A percentile compares a stretch with the other conserved stretches of the same genome.
Evolutionary conservation across 2,329 filamentous ascomycete genomes (phyloP).

Genomic region (Podosphaera fusca): DNA sequence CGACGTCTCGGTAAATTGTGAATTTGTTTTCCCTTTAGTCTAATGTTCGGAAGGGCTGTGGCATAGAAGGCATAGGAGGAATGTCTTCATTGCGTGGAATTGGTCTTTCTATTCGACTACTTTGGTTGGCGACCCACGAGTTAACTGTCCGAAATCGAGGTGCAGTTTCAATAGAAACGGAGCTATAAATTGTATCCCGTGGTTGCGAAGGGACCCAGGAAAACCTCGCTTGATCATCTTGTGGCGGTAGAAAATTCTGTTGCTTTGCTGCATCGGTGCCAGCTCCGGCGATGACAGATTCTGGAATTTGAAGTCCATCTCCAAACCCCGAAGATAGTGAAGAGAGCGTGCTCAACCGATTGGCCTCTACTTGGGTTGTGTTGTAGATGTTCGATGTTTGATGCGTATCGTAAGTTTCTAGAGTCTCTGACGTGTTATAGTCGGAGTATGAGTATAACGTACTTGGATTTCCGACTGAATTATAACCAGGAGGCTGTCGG

Average conservation of each 20-base stretch:
- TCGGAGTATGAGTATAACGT: background rate
- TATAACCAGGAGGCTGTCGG: too few species aligned
- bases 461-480: too few species aligned
- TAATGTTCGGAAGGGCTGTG: slow-evolving; percentile 4
- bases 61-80: slow-evolving; percentile 12
- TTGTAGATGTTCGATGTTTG: slow-evolving; percentile 10
- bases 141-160: slow-evolving; percentile 33
- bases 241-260: slow-evolving; percentile 9
- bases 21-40: background rate
- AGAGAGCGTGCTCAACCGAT: slow-evolving; percentile 23
- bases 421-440: slow-evolving; percentile 4
- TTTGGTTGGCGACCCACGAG: slow-evolving; percentile 44
- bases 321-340: slow-evolving; percentile 42
- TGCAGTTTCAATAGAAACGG: slow-evolving; percentile 16
- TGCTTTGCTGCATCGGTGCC: slow-evolving; percentile 2
- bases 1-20: too few species aligned
- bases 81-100: slow-evolving; percentile 18
- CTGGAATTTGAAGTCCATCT: slow-evolving; percentile 29
- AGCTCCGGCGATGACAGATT: slow-evolving; percentile 11
- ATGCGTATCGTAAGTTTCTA: slow-evolving; percentile 2
- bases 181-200: slow-evolving; percentile 15
- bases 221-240: slow-evolving; percentile 8
- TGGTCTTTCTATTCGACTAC: slow-evolving; percentile 26
- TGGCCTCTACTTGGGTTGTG: slow-evolving; percentile 4
- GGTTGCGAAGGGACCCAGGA: slow-evolving; percentile 13